Evolutionary conservation across 345 rosid genomes (phyloP).

Genomic region (Melaleuca quinquenervia): DNA sequence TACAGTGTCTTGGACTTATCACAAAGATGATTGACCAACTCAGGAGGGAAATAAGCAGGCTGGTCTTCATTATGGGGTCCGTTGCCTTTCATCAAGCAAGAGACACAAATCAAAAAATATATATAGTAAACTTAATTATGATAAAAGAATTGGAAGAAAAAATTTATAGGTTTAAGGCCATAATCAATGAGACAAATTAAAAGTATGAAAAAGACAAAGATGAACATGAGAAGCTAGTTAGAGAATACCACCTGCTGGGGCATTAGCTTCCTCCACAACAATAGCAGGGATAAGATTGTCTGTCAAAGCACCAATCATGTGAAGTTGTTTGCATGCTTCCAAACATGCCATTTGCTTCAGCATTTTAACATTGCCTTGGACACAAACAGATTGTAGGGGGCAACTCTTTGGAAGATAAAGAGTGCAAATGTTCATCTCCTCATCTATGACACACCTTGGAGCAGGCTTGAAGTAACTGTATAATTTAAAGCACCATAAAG

Average conservation of each 20-base stretch:
- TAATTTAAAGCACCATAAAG: background rate
- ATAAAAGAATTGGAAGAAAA: background rate
- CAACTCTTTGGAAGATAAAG: constrained; percentile 70
- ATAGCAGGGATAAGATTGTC: constrained; percentile 79
- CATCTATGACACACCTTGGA: constrained; percentile 41
- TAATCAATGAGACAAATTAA: background rate
- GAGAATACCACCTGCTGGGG: constrained; percentile 25
- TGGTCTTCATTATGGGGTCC: constrained; percentile 36
- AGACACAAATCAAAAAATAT: background rate
- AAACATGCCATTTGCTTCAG: constrained; percentile 68
- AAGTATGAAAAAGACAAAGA: background rate
- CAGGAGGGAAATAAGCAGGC: constrained; percentile 65
- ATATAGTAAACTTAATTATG: background rate
- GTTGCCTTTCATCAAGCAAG: constrained; percentile 18
- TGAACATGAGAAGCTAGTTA: background rate
- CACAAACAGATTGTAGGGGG: constrained; percentile 30
- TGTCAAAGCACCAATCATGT: constrained; percentile 55
- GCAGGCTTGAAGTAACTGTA: constrained; percentile 73
- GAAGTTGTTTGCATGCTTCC: constrained; percentile 76
- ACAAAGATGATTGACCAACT: constrained; percentile 30
- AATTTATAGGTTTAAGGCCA: background rate
- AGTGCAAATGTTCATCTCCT: constrained; percentile 29
- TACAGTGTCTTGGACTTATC: constrained; percentile 12
- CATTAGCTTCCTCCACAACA: constrained; percentile 39
- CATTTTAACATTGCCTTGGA: constrained; percentile 20